These are phyloP conservation scores for Tilletia indica DNA, from an alignment of 1,284 basidiomycete genomes.

Conservation along the genomic window DNA sequence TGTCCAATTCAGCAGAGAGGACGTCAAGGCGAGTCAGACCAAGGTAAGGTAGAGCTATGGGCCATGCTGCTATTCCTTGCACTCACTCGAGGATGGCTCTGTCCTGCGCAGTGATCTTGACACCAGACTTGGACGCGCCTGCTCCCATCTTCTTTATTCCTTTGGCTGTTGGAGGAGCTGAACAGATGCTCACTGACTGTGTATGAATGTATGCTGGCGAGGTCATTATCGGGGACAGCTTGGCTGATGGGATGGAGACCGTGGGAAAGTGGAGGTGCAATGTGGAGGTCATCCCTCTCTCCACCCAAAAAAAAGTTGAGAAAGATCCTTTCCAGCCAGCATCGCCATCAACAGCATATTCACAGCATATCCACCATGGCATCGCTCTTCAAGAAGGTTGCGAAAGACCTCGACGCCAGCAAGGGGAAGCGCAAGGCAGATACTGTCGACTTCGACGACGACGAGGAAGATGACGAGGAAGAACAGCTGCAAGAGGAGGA, in stretches of 20 bases:
- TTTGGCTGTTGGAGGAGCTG: too few relatives aligned
- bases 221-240: background rate
- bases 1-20: conserved; percentile 44
- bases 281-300: background rate
- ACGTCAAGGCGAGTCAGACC: too few relatives aligned
- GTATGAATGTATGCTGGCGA: background rate
- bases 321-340: background rate
- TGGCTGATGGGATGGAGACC: background rate
- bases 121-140: background rate
- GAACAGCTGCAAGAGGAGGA: conserved; percentile 19
- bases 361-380: conserved; percentile 24
- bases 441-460: conserved; percentile 21
- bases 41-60: too few relatives aligned
- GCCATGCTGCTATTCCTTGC: background rate
- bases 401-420: conserved; percentile 24
- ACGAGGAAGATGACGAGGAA: conserved; percentile 24
- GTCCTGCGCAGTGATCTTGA: conserved; percentile 86
- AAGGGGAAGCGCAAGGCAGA: conserved; percentile 44
- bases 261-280: background rate
- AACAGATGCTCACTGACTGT: background rate
- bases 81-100: conserved; percentile 87
- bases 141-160: background rate
- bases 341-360: background rate
- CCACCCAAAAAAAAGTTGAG: background rate
- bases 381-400: conserved; percentile 37